Evolutionary conservation across 306 rosid species (phyloP).

Genomic region (Dalbergia cochinchinensis): DNA sequence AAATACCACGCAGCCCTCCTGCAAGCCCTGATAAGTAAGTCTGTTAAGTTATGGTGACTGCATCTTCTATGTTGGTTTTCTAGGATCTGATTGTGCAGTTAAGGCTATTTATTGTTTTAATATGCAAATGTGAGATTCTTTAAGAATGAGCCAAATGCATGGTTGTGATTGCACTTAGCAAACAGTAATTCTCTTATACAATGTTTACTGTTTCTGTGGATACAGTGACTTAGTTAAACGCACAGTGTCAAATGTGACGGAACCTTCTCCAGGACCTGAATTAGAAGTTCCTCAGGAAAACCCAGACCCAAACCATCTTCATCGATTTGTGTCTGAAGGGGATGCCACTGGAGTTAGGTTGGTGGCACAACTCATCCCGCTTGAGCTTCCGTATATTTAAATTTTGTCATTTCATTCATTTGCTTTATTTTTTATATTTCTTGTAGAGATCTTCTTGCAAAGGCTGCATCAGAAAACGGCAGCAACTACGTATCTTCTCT

Average conservation of each 20-base stretch:
- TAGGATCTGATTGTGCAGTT: constrained; percentile 35
- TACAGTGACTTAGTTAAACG: constrained; percentile 72
- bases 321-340: constrained; percentile 89
- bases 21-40: constrained; percentile 97
- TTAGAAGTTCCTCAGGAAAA: constrained; percentile 66
- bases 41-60: constrained; percentile 37
- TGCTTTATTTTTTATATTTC: constrained; percentile 47
- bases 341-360: constrained; percentile 87
- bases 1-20: constrained; percentile 92
- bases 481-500: constrained; percentile 64
- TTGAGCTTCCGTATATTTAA: constrained; percentile 36
- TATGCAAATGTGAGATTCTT: constrained; percentile 38
- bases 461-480: constrained; percentile 72
- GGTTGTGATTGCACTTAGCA: constrained; percentile 27
- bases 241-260: constrained; percentile 69
- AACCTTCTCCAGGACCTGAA: constrained; percentile 67
- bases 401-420: constrained; percentile 35
- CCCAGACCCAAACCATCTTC: constrained; percentile 72
- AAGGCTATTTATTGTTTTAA: constrained; percentile 29
- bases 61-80: constrained; percentile 40
- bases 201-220: constrained; percentile 46
- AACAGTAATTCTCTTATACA: constrained; percentile 24
- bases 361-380: constrained; percentile 35
- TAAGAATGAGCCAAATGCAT: constrained; percentile 36
- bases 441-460: constrained; percentile 78